A percentile compares a stretch with the other conserved stretches of the same genome.
phyloP scores from a whole-genome alignment of 164 flowering plant genomes.

The Nelumbo lutea region DNA sequence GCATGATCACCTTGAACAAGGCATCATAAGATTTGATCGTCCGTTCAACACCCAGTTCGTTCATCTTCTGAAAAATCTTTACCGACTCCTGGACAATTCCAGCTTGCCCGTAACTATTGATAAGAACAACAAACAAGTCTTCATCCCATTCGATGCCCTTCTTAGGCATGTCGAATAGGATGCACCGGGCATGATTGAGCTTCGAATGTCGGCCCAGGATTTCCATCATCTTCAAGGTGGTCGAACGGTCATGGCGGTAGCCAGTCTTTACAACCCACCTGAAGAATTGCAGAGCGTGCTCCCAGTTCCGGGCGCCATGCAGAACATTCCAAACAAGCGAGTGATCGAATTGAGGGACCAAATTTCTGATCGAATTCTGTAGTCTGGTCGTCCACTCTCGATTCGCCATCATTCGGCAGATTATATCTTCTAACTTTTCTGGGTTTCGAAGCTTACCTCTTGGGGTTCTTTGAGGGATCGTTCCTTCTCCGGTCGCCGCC shows the following conservation, averaged over 20 bases:
- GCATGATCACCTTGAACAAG: slow-evolving; percentile 67
- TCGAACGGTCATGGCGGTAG: slow-evolving; percentile 50
- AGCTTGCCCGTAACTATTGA: slow-evolving; percentile 75
- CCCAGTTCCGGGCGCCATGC: too few species aligned
- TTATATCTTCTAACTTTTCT: slow-evolving; percentile 8
- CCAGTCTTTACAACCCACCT: slow-evolving; percentile 89
- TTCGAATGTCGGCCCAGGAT: slow-evolving; percentile 54
- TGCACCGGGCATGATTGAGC: slow-evolving; percentile 91
- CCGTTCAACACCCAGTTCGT: slow-evolving; percentile 66
- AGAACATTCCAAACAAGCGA: too few species aligned
- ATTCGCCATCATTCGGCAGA: too few species aligned
- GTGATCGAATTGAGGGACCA: too few species aligned
- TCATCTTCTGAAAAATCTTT: slow-evolving; percentile 72
- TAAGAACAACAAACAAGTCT: slow-evolving; percentile 64
- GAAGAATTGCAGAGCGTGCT: slow-evolving; percentile 52
- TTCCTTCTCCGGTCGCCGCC: not conserved
- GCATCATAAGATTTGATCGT: slow-evolving; percentile 57
- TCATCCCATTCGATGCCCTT: slow-evolving; percentile 80
- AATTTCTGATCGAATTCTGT: too few species aligned
- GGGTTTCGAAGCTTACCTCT: too few species aligned
- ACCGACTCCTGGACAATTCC: slow-evolving; percentile 95
- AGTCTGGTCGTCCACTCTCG: too few species aligned
- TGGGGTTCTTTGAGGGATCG: too few species aligned
- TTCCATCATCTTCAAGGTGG: slow-evolving; percentile 65
- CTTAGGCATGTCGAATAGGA: slow-evolving; percentile 80